These are phyloP conservation scores for Lactifluus echinatus DNA, from an alignment of 768 basidiomycete genomes.

Conservation along the genomic window DNA sequence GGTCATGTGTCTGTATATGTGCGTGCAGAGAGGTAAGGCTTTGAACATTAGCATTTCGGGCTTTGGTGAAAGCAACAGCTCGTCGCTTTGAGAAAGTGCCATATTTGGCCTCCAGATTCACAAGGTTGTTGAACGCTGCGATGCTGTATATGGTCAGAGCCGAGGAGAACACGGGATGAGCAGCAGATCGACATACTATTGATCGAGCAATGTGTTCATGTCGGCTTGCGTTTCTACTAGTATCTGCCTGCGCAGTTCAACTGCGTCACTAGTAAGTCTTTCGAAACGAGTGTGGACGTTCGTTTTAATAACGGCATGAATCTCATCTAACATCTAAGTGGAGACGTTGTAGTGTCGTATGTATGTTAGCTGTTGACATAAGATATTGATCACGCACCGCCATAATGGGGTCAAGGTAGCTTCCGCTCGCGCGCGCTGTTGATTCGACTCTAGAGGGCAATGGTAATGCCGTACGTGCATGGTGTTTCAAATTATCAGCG, in stretches of 20 bases:
- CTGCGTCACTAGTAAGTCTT: constrained; percentile 2
- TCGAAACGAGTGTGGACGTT: constrained; percentile 16
- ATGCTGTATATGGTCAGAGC: constrained; percentile 7
- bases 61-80: constrained; percentile 3
- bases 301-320: constrained; percentile 6
- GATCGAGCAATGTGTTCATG: constrained; percentile 8
- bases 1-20: constrained; percentile 11
- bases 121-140: constrained; percentile 12
- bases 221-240: constrained; percentile 12
- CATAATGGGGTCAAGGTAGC: constrained; percentile 5
- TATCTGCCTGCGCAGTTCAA: constrained; percentile 11
- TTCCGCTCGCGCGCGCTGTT: background rate
- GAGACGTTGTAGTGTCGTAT: background rate
- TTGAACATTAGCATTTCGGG: background rate
- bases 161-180: background rate
- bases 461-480: background rate
- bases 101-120: constrained; percentile 11
- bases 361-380: background rate
- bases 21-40: background rate
- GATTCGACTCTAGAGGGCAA: background rate
- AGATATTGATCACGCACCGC: background rate
- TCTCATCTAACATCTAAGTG: constrained; percentile 14
- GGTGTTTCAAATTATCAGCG: background rate
- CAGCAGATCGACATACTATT: constrained; percentile 14
- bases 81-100: constrained; percentile 11